Evolutionary conservation across 805 yeast species (phyloP).

Genomic region (Candida insectalens): DNA sequence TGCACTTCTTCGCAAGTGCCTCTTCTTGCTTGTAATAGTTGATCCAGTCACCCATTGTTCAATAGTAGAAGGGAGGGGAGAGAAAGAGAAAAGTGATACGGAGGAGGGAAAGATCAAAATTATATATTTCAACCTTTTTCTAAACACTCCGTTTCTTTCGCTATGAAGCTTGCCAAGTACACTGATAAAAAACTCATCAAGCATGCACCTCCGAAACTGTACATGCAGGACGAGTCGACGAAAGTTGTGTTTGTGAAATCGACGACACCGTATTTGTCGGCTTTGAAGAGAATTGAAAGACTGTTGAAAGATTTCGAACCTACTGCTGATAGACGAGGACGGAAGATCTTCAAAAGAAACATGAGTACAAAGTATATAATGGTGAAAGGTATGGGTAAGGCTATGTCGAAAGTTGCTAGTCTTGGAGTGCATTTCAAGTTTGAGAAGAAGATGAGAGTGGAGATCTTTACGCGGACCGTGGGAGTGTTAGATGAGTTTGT

Average conservation of each 20-base stretch:
- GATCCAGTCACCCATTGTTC: conserved; percentile 5
- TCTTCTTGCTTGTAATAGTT: conserved; percentile 6
- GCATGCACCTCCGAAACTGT: conserved; percentile 41
- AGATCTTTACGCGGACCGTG: conserved; percentile 52
- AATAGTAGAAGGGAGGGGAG: not conserved
- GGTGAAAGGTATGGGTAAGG: conserved; percentile 68
- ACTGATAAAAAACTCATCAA: conserved; percentile 29
- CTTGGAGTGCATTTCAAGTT: conserved; percentile 51
- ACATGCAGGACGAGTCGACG: conserved; percentile 34
- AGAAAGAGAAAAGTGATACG: too few species aligned
- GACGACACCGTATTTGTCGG: conserved; percentile 64
- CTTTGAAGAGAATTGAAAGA: conserved; percentile 54
- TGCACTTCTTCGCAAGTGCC: not conserved
- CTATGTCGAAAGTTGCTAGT: conserved; percentile 54
- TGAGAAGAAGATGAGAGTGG: conserved; percentile 41
- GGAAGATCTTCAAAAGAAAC: conserved; percentile 9
- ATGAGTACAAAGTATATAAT: conserved; percentile 33
- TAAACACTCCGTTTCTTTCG: not conserved
- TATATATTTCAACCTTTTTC: not conserved
- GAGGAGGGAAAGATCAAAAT: too few species aligned
- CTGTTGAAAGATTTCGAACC: conserved; percentile 26
- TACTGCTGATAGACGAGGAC: conserved; percentile 34
- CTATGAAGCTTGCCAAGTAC: not conserved
- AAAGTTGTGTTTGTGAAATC: conserved; percentile 50
- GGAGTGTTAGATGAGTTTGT: conserved; percentile 64